Evolutionary conservation across 495 filamentous ascomycete genomes (phyloP).

Genomic region (Bathelium albidoporum): DNA sequence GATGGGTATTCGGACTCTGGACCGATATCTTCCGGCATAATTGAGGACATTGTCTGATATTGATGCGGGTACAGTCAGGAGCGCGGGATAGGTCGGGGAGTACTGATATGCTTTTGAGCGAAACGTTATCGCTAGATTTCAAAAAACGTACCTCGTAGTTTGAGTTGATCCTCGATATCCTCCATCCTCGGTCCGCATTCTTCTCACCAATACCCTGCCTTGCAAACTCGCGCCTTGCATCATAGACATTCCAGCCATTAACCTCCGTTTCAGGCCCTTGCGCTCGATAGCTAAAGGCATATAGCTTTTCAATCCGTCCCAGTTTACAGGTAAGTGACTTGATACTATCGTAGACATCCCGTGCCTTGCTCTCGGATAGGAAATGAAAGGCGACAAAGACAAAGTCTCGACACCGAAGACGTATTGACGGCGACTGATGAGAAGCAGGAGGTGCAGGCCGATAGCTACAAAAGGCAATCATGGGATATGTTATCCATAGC

Average conservation of each 20-base stretch:
- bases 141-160: slow-evolving; percentile 55
- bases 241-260: slow-evolving; percentile 82
- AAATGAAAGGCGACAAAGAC: slow-evolving; percentile 89
- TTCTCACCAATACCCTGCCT: slow-evolving; percentile 75
- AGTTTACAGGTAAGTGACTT: slow-evolving; percentile 71
- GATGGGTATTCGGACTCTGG: slow-evolving; percentile 74
- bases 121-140: slow-evolving; percentile 5
- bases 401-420: slow-evolving; percentile 85
- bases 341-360: slow-evolving; percentile 85
- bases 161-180: slow-evolving; percentile 79
- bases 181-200: slow-evolving; percentile 65
- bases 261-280: slow-evolving; percentile 61
- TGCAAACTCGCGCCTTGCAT: slow-evolving; percentile 67
- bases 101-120: slow-evolving; percentile 47
- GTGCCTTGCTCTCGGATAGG: slow-evolving; percentile 55
- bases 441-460: slow-evolving; percentile 9
- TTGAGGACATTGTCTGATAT: slow-evolving; percentile 96
- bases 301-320: slow-evolving; percentile 77
- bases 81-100: slow-evolving; percentile 85
- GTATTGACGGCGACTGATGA: slow-evolving; percentile 57
- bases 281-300: slow-evolving; percentile 78
- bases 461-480: slow-evolving; percentile 15
- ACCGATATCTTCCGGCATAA: slow-evolving; percentile 83
- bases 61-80: slow-evolving; percentile 70
- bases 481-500: slow-evolving; percentile 16